Base-by-base conservation (phyloP, 306 rosid genomes). In the Casuarina cunninghamiana region DNA sequence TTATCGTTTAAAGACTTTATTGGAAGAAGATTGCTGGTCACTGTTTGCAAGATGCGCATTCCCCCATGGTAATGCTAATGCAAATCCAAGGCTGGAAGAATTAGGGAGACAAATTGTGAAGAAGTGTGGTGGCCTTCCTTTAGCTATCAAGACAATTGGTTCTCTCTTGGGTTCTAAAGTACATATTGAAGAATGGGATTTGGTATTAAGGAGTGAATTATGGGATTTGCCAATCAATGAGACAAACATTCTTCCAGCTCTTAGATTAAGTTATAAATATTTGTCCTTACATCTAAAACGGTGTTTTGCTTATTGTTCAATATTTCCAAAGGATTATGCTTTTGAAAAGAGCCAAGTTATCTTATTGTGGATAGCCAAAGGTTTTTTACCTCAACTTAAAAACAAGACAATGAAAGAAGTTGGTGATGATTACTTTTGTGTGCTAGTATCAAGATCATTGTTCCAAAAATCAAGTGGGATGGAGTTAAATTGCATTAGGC, bases 11-110 rank as follows among this genome's bases (percentile, higher is more conserved):
- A 11, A n/a, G 2, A 5, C 16, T 1, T 71, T 81, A 46, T 38
- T 77, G 1, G 61, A 76, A 11, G 50, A 62, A 13, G 75, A 81
- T 50, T 81, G 84, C 13, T 81, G 84, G 84, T 71, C 46, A 12
- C 45, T 81, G 3, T 76, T 76, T 41, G 72, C 71, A 50, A 75
- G 51, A 21, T 62, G 58, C 0, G 81, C 84, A 37, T 73, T 72
- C 21, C 32, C 0, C 3, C 0, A 53, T 42, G 71, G 46, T 1
- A 42, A 9, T 41, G 5, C 10, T 10, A 17, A 37, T 0, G 51
- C 69, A 66, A 72, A 5, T 13, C 75, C 62, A 4, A 67, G 68
- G 19, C 67, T 78, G 15, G 43, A 46, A 15, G 6, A 44, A 55
- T 73, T 73, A 3, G 67, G 82, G 6, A 45, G 51, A 17, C 54